phyloP scores from a whole-genome alignment of 768 basidiomycete genomes.

The Auricularia sp. region DNA sequence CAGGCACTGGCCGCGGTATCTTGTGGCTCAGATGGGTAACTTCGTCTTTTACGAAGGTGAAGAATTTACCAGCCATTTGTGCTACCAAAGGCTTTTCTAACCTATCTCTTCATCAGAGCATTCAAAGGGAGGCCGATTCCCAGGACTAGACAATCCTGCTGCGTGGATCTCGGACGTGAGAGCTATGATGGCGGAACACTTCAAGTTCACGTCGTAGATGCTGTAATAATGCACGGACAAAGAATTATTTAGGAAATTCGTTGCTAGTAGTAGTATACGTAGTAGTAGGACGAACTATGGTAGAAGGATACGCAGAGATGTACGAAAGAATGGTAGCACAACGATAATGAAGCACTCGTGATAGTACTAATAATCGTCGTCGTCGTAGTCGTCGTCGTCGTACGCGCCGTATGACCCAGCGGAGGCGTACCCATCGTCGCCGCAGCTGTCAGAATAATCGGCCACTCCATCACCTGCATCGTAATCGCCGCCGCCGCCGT shows the following conservation, averaged over 20 bases:
- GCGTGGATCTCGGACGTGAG: constrained; percentile 1
- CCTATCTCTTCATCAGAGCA: background rate
- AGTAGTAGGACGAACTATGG: no score
- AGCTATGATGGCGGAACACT: background rate
- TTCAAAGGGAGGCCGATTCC: constrained; percentile 3
- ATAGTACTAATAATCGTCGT: background rate
- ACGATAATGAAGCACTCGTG: background rate
- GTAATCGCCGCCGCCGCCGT: background rate
- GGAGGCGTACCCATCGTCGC: background rate
- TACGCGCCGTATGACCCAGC: background rate
- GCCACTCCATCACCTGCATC: background rate
- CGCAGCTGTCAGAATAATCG: background rate
- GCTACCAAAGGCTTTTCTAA: background rate
- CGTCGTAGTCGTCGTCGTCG: background rate
- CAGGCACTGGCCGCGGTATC: background rate
- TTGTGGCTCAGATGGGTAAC: background rate
- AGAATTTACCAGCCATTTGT: no score
- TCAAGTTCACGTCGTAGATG: background rate
- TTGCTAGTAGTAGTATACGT: no score
- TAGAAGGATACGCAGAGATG: no score
- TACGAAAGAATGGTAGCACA: no score
- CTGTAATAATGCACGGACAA: no score
- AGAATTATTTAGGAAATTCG: no score
- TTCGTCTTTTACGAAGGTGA: background rate
- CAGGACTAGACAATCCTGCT: constrained; percentile 2